Conservation (phyloP, 495 filamentous ascomycete species). For the Penicillium longicatenatum region DNA sequence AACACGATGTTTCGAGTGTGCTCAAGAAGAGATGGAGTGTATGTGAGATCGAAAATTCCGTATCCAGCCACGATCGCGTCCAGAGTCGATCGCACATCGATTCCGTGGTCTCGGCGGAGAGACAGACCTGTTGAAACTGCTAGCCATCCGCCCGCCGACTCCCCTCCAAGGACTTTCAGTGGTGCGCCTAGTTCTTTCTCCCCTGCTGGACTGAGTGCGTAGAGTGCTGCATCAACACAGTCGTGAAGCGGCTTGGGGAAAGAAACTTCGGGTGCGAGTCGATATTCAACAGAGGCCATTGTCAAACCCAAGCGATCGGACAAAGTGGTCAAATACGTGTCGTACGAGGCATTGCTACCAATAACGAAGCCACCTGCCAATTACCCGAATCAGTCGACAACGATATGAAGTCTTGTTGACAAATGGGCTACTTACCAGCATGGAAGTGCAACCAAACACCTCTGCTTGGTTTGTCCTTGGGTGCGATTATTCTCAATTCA, state of each 20-base stretch:
- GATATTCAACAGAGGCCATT: slow-evolving; percentile 3
- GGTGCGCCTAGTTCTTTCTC: background rate
- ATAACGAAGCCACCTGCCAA: background rate
- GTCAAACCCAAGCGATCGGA: background rate
- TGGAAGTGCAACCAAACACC: background rate
- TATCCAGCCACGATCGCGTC: background rate
- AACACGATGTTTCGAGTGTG: background rate
- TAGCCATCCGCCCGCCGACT: background rate
- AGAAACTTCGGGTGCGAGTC: background rate
- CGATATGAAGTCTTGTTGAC: background rate
- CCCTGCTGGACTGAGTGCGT: background rate
- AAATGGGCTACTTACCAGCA: background rate
- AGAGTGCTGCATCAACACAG: background rate
- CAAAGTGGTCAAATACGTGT: background rate
- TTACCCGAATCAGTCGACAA: background rate
- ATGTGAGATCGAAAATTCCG: background rate
- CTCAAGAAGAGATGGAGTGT: slow-evolving; percentile 2
- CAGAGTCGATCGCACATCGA: background rate
- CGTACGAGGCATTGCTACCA: slow-evolving; percentile 3
- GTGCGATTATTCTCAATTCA: background rate
- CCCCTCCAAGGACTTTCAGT: background rate
- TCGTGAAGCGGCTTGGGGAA: background rate
- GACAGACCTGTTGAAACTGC: background rate
- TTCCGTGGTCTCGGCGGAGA: background rate
- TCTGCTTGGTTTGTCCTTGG: background rate